These are phyloP conservation scores for Pichia ethanolica DNA, from an alignment of 805 yeast species.

Conservation along the genomic window DNA sequence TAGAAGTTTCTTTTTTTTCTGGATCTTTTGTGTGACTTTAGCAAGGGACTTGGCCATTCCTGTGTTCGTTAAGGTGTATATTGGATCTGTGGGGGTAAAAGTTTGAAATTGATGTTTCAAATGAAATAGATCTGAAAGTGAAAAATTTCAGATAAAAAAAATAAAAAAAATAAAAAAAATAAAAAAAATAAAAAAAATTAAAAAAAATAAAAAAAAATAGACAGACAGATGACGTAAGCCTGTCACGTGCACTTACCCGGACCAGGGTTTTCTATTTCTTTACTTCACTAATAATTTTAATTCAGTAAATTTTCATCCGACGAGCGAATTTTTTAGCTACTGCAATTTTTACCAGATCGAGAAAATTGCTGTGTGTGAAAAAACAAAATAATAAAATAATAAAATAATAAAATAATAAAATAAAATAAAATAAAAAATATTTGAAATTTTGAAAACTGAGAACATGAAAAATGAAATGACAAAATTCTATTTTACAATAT, in stretches of 20 bases:
- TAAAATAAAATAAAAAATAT: background rate
- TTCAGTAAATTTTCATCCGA: too few species aligned
- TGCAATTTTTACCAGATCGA: too few species aligned
- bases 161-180: background rate
- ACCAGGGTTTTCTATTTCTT: too few species aligned
- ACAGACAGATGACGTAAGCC: background rate
- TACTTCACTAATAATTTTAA: too few species aligned
- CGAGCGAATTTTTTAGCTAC: too few species aligned
- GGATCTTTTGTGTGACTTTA: conserved; percentile 56
- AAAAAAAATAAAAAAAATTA: background rate
- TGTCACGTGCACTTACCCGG: background rate
- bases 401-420: background rate
- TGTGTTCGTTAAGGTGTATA: too few species aligned
- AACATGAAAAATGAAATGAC: too few species aligned
- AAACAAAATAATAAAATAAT: background rate
- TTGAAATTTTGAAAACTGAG: too few species aligned
- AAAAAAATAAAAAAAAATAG: background rate
- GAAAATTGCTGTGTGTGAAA: background rate
- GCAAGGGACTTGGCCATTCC: conserved; percentile 51
- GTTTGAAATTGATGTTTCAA: background rate
- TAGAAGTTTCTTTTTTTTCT: conserved; percentile 47
- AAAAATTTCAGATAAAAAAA: too few species aligned
- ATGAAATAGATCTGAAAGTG: background rate
- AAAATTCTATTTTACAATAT: too few species aligned
- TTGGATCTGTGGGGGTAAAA: conserved; percentile 40